Evolutionary conservation across 768 basidiomycete species (phyloP), one percentile per base, ranked within the genome.

Genomic region (Pleurotus citrinopileatus): DNA sequence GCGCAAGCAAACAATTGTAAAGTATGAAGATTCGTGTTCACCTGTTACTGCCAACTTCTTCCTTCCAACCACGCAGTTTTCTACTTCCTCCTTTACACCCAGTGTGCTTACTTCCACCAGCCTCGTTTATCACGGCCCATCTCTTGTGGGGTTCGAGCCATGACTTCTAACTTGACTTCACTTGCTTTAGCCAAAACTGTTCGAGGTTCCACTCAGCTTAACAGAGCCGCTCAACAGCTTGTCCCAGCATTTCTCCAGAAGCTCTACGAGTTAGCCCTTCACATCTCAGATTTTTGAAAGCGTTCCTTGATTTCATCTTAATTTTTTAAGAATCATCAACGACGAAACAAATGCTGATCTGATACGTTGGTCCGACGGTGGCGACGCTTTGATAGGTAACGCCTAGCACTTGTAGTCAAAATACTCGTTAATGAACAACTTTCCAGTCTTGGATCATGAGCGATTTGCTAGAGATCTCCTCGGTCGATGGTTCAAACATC

Each of bases 401-500:
- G 43, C 3, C 40, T 48, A 34, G n/a, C 32, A 34, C 32, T 34
- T 34, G 10, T n/a, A 34, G 32, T n/a, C 32, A 34, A 9, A 2
- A 34, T 10, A 47, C 27, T 42, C 55, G 28, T n/a, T 23, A n/a
- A 19, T 13, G 12, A 27, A 7, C 26, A 55, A 37, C 46, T 15
- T 20, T 2, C 25, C 62, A 96, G 94, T 98, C 25, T 83, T 91
- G 28, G 91, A 96, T 67, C 89, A 91, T 61, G 92, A 95, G 66
- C 84, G 85, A 26, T 91, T 98, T 66, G 89, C 91, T 2, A 83
- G 83, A 37, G 89, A 95, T 67, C 82, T 96, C 25, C 82, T 98
- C 5, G 91, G 91, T 3, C 82, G 86, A 40, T 98, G 89, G 85
- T 98, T 97, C 83, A 98, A 98, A 67, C 96, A 98, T 71, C 85